These are phyloP conservation scores for Phytophthora kernoviae DNA, from an alignment of 352 stramenopile genomes.

Conservation along the genomic window DNA sequence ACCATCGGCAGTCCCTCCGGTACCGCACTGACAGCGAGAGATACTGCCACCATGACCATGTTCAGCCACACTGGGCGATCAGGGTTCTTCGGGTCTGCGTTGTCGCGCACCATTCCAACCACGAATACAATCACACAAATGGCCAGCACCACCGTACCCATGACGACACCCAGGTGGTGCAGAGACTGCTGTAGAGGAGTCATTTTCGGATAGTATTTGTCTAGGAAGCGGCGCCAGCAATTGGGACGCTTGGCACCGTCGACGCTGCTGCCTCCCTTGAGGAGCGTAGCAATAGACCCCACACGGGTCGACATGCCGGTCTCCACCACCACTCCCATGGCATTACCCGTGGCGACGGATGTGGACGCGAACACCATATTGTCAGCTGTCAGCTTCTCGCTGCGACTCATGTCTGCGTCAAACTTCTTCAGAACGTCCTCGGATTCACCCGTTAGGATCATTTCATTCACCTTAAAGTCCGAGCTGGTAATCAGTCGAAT, in stretches of 20 bases:
- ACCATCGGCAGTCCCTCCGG: conserved; percentile 80
- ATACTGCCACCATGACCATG: conserved; percentile 95
- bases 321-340: conserved; percentile 61
- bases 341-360: conserved; percentile 67
- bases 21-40: conserved; percentile 76
- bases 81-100: conserved; percentile 69
- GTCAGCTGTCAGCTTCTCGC: conserved; percentile 63
- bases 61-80: conserved; percentile 90
- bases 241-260: conserved; percentile 51
- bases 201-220: conserved; percentile 75
- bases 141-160: conserved; percentile 89
- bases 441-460: conserved; percentile 93
- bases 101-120: conserved; percentile 81
- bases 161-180: conserved; percentile 94
- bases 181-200: conserved; percentile 93
- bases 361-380: conserved; percentile 95
- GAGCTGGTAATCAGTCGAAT: conserved; percentile 88
- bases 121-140: conserved; percentile 92
- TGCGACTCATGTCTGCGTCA: conserved; percentile 48
- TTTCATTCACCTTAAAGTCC: conserved; percentile 92
- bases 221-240: conserved; percentile 55
- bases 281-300: conserved; percentile 60
- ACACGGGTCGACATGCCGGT: conserved; percentile 71
- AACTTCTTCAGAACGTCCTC: conserved; percentile 79
- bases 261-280: conserved; percentile 37